Base-by-base conservation (phyloP, 2,329 filamentous ascomycete genomes). In the Mariannaea elegans region DNA sequence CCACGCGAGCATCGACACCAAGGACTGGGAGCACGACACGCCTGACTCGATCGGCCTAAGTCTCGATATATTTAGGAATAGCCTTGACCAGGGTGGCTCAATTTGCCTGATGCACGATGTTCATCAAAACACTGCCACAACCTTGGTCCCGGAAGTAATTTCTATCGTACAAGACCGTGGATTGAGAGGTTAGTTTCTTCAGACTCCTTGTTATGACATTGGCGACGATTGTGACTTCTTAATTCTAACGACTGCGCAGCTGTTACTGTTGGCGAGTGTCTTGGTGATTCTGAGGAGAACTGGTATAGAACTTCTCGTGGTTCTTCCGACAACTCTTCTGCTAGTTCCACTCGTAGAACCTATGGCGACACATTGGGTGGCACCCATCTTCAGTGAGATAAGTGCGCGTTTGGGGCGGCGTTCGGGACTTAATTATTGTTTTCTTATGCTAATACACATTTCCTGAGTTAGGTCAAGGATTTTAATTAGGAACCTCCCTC, bases 1-100 rank as follows among this genome's bases (percentile, higher is more conserved):
- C 55, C 82, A 84, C 69, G 82, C 84, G 64, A 79, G 84, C 66
- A 74, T 86, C 29, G 84, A 87, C 68, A 86, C 84, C 14, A 77
- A 82, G 39, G 84, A 86, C 71, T 86, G 83, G 69, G 75, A 82
- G 61, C 79, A 84, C 65, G 76, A 78, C 46, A 73, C 73, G 7
- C 77, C 81, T 6, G 73, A 82, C 39, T 78, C 76, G 51, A 82
- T 84, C 64, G 68, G 74, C 47, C 65, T 75, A 14, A 77, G 77
- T 46, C 72, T 82, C 58, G 67, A 54, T 2, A 66, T 58, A 4
- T 73, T 70, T 51, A 58, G 63, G 16, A 58, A 49, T 23, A 65
- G 64, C 6, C 61, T 75, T 6, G 54, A 66, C 41, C 50, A 65
- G 14, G 70, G 70, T 23, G 72, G 73, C 18, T 81, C 78, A 57